phyloP scores from a whole-genome alignment of 2,329 filamentous ascomycete species.

The Epichloe gansuensis region DNA sequence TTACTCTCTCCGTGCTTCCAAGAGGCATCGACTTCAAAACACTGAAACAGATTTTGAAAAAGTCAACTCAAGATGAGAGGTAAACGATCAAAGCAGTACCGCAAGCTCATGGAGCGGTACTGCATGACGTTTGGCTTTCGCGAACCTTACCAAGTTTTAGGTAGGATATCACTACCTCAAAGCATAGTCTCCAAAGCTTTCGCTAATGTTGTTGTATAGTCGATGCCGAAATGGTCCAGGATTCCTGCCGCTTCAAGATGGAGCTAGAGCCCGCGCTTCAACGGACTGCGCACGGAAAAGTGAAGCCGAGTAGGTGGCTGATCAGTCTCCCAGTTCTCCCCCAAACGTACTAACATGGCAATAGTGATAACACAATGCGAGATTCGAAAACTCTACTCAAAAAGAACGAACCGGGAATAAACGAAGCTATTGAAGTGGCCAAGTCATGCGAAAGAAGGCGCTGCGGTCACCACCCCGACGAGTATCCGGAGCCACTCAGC shows the following conservation, averaged over 20 bases:
- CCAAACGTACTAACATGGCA: conserved; percentile 11
- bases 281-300: conserved; percentile 73
- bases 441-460: conserved; percentile 65
- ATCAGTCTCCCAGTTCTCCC: background rate
- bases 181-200: background rate
- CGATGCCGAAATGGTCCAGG: conserved; percentile 73
- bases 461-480: conserved; percentile 64
- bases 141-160: conserved; percentile 83
- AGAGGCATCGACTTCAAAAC: background rate
- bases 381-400: conserved; percentile 65
- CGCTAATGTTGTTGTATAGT: conserved; percentile 32
- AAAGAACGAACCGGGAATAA: conserved; percentile 41
- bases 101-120: conserved; percentile 90
- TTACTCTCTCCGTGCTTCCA: background rate
- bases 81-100: conserved; percentile 42
- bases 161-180: conserved; percentile 27
- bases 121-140: conserved; percentile 79
- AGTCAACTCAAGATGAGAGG: conserved; percentile 29
- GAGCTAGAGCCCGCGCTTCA: conserved; percentile 67
- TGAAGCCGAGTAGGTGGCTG: conserved; percentile 58
- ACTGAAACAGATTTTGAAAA: background rate
- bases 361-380: conserved; percentile 70
- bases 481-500: conserved; percentile 58
- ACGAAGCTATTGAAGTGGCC: conserved; percentile 57
- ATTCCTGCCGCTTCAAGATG: conserved; percentile 79